Evolutionary conservation across 2,329 filamentous ascomycete genomes (phyloP), one percentile per base, ranked within the genome.

Genomic region (Aspergillus sergii): DNA sequence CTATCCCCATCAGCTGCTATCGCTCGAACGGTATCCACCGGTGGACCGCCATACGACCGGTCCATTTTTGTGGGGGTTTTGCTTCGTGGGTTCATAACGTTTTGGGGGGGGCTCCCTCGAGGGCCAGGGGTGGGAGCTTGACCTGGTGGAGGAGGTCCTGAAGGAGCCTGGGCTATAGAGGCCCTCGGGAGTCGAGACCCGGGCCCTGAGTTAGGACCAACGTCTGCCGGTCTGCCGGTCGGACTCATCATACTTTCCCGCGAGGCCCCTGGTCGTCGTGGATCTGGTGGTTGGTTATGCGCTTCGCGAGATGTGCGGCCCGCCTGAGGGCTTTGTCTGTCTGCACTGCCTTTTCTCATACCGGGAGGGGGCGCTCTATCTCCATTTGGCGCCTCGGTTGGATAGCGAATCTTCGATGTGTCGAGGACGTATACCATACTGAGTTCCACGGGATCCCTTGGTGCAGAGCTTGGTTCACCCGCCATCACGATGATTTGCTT

Each of bases 381-480:
- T 10, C 76, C 78, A 19, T 75, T 70, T 59, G 80, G 82, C 21
- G 75, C 73, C 60, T 97, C 94, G 69, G 92, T 94, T 1, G 95
- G 95, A 78, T 99, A 99, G 67, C 95, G 88, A 69, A 99, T 99
- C 79, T 99, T 99, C 55, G 88, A 90, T 10, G 95, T 99, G 77
- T 99, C 95, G 65, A 99, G 83, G 67, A 97, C 86, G 77, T 98
- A 99, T 41, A 93, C 91, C 72, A 96, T 86, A 63, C 91, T 93
- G 58, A 99, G 83, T 75, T 99, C 95, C 65, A 89, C 90, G 36
- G 92, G 88, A 71, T 95, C 89, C 55, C 90, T 87, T 0, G 91
- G 88, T 32, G 92, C 91, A 19, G 93, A 94, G 76, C 94, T 98
- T 16, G 95, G 95, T 78, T 99, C 96, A 67, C 95, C 95, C 43